Evolutionary conservation across 208 protist species (phyloP), one percentile per base, ranked within the genome.

Genomic region (Naegleria gruberi): DNA sequence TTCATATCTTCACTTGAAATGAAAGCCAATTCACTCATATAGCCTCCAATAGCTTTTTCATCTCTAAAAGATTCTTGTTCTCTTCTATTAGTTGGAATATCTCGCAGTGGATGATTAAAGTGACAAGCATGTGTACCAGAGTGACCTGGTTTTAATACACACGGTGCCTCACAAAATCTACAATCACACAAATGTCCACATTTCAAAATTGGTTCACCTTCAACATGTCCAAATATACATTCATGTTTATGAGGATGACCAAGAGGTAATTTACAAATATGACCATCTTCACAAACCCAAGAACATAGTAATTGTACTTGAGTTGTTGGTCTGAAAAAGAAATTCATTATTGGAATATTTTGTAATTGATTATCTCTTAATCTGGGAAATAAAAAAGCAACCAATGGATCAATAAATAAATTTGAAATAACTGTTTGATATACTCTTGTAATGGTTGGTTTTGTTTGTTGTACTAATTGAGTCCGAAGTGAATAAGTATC

Each of bases 1-100:
- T 84, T 82, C 30, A 74, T 90, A 55, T 90, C 87, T 55, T 90
- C 87, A 23, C 12, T 0, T 40, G 87, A 46, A 40, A 34, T 84
- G 26, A 57, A 90, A 45, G 87, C 87, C 41, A 90, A 55, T 84
- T 90, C 87, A 19, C 47, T 40, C 47, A 90, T 90, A 41, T 90
- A 90, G 10, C 47, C 87, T 57, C 87, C 87, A 55, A 90, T 90
- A 51, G 87, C 12, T 55, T 90, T 90, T 19, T 90, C 87, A 40
- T 82, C 43, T 55, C n/a, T 65, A 23, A 90, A 90, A n/a, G 45
- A 5, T 51, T 51, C 82, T 55, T 55, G 41, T 41, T 90, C 45
- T 55, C 8, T 8, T 55, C 19, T 57, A 74, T 19, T 85, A 40
- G 30, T 19, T 74, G 87, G 87, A 23, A 90, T 74, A 51, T 90